Evolutionary conservation across 2,329 filamentous ascomycete genomes (phyloP).

Genomic region (Phyllosticta citribraziliensis): DNA sequence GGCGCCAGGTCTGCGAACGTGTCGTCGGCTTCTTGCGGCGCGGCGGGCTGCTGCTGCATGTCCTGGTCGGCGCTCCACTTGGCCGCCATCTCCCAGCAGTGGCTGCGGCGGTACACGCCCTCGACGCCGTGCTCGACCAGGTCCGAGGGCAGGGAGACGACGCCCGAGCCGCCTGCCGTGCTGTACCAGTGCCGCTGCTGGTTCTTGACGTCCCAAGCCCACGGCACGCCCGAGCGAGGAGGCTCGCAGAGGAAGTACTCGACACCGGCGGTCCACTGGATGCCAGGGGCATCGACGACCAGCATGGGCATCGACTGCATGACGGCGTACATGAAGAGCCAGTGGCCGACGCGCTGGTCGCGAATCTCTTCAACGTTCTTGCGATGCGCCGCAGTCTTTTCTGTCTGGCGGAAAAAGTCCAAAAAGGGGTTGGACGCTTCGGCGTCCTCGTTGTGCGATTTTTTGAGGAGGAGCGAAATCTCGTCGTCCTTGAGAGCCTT

Average conservation of each 20-base stretch:
- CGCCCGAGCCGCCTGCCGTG: conserved; percentile 54
- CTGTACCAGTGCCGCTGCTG: conserved; percentile 62
- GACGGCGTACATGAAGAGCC: conserved; percentile 72
- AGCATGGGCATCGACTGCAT: conserved; percentile 70
- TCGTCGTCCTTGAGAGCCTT: conserved; percentile 72
- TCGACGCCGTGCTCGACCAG: conserved; percentile 58
- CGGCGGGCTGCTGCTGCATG: neutral
- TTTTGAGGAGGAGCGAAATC: conserved; percentile 64
- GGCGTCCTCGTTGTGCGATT: conserved; percentile 70
- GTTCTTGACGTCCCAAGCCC: conserved; percentile 52
- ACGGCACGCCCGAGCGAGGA: conserved; percentile 61
- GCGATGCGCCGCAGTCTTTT: conserved; percentile 56
- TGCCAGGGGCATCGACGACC: conserved; percentile 62
- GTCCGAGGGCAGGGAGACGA: conserved; percentile 54
- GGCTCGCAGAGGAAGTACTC: conserved; percentile 77
- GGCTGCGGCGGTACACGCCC: conserved; percentile 56
- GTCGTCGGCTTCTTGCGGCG: conserved; percentile 27
- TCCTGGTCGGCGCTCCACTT: conserved; percentile 45
- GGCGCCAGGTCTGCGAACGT: conserved; percentile 20
- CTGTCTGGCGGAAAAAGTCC: conserved; percentile 60
- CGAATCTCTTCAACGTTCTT: conserved; percentile 56
- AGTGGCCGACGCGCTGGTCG: conserved; percentile 65
- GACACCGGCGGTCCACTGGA: conserved; percentile 59
- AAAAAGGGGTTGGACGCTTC: conserved; percentile 54
- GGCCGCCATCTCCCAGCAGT: conserved; percentile 58